A percentile compares a stretch with the other conserved stretches of the same genome.
Conservation (phyloP, 2,329 filamentous ascomycete genomes). For the Chaetomium globosum region DNA sequence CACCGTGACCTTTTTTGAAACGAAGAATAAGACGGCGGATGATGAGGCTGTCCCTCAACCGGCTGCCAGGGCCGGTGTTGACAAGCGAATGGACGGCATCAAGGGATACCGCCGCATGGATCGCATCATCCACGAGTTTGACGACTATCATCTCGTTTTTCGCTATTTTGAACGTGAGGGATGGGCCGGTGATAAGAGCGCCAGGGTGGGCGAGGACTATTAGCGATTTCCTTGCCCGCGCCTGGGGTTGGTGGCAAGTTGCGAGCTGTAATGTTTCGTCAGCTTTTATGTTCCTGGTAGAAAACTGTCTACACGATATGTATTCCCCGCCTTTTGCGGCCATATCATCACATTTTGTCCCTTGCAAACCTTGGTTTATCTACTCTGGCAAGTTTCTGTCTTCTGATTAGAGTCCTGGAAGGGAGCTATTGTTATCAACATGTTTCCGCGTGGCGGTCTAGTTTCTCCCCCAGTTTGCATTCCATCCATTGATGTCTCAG, state of each 20-base stretch:
- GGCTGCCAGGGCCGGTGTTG: constrained; percentile 42
- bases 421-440: not conserved
- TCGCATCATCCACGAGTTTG: constrained; percentile 94
- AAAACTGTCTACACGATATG: not conserved
- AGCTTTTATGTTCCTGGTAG: too few species aligned
- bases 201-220: constrained; percentile 58
- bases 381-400: not conserved
- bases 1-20: constrained; percentile 94
- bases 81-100: constrained; percentile 72
- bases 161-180: constrained; percentile 92
- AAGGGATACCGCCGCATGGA: constrained; percentile 87
- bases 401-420: not conserved
- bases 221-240: constrained; percentile 22
- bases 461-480: not conserved
- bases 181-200: constrained; percentile 60
- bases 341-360: not conserved
- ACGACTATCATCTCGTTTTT: constrained; percentile 96
- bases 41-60: constrained; percentile 32
- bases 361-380: not conserved
- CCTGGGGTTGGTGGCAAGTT: not conserved
- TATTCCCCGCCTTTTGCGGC: not conserved
- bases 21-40: constrained; percentile 58
- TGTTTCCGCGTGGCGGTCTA: not conserved
- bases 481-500: constrained; percentile 4
- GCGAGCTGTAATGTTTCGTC: constrained; percentile 14